Percentiles rank a stretch among this genome's conserved stretches.
Evolutionary conservation across 2,329 filamentous ascomycete genomes (phyloP).

Genomic region (Exophiala dermatitidis): DNA sequence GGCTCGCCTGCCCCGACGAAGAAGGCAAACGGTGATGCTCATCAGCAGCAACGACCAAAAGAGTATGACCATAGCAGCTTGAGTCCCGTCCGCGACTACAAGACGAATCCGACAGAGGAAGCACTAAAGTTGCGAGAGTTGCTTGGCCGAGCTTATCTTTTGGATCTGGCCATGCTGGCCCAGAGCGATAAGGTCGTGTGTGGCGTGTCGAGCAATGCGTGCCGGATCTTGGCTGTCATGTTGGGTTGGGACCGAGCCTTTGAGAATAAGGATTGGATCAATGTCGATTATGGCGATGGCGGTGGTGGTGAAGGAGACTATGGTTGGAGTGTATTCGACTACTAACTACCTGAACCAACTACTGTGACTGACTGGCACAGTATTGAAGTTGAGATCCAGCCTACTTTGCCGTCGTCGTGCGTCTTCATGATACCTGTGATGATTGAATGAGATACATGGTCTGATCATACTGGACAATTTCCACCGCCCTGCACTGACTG

Average conservation of each 20-base stretch:
- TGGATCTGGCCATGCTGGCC: slow-evolving; percentile 70
- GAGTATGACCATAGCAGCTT: background rate
- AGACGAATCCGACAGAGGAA: slow-evolving; percentile 28
- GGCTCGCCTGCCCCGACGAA: slow-evolving; percentile 19
- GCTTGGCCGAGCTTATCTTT: slow-evolving; percentile 70
- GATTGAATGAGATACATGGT: no score
- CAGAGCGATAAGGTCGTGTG: slow-evolving; percentile 66
- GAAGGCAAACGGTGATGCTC: background rate
- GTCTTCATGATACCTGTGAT: no score
- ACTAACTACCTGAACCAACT: background rate
- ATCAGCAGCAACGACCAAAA: background rate
- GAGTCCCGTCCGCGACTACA: slow-evolving; percentile 17
- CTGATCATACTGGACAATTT: no score
- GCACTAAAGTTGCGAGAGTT: slow-evolving; percentile 64
- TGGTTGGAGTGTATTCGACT: slow-evolving; percentile 49
- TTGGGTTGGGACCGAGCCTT: slow-evolving; percentile 71
- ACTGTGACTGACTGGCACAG: no score
- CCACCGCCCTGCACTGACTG: no score
- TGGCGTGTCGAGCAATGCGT: slow-evolving; percentile 58
- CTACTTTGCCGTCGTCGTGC: no score
- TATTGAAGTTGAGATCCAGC: no score
- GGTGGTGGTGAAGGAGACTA: slow-evolving; percentile 54
- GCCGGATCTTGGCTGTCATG: slow-evolving; percentile 76
- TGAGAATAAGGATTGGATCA: slow-evolving; percentile 58
- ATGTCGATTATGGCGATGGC: slow-evolving; percentile 65